Evolutionary conservation across 768 basidiomycete genomes (phyloP).

Genomic region (Serpula lacrymans): DNA sequence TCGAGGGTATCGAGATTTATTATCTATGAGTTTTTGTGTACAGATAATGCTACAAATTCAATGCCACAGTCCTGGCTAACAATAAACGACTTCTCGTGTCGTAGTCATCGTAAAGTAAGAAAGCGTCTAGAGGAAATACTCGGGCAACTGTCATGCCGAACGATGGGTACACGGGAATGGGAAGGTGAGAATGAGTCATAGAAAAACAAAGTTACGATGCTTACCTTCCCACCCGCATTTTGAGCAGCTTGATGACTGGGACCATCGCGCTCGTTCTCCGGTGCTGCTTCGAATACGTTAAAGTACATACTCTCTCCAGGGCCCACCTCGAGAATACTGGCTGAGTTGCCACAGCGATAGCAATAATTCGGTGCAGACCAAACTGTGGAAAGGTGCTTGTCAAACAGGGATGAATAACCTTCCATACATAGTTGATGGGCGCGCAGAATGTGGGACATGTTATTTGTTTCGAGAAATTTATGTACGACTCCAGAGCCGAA

Average conservation of each 20-base stretch:
- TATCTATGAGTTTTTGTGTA: neutral
- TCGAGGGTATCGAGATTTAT: conserved; percentile 3
- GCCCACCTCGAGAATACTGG: conserved; percentile 93
- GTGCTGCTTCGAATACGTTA: conserved; percentile 98
- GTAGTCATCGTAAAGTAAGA: neutral
- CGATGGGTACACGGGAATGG: conserved; percentile 6
- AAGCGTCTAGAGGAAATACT: conserved; percentile 61
- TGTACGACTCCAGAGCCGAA: conserved; percentile 97
- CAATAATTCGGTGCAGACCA: conserved; percentile 99
- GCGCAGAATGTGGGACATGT: conserved; percentile 95
- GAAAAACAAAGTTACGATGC: conserved; percentile 8
- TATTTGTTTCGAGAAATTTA: conserved; percentile 94
- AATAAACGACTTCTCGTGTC: conserved; percentile 7
- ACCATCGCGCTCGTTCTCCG: conserved; percentile 94
- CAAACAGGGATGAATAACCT: conserved; percentile 96
- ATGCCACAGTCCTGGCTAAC: conserved; percentile 8
- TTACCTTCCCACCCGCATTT: conserved; percentile 69
- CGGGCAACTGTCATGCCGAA: conserved; percentile 54
- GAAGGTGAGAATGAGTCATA: conserved; percentile 2
- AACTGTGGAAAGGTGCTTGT: conserved; percentile 92
- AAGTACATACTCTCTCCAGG: conserved; percentile 88
- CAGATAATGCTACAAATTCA: conserved; percentile 6
- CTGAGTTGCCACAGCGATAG: conserved; percentile 96
- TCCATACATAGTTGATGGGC: conserved; percentile 99
- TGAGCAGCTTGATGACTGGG: conserved; percentile 76